Base-by-base conservation (phyloP, 257 asterid species). In the Nemophila menziesii region DNA sequence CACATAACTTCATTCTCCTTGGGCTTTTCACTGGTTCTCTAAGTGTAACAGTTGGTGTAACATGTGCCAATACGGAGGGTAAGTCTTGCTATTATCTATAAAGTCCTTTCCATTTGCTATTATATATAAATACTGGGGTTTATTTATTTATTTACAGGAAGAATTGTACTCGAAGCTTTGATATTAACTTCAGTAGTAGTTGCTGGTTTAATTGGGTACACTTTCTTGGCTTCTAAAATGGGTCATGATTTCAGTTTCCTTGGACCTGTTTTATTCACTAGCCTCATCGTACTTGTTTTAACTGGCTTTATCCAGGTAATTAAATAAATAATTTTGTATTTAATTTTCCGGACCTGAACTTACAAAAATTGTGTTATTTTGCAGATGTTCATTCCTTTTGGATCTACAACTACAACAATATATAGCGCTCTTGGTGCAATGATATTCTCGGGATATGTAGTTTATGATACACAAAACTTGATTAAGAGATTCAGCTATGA, bases 151-250 rank as follows among this genome's bases (percentile, higher is more conserved):
- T 37, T 54, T 52, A 20, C 89, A 90, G 99, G 96, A 56, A 65
- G 64, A 63, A 71, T 85, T 45, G 94, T 85, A 71, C 96, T 90
- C 15, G 89, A 90, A 62, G 99, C 99, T 50, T 67, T 90, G 44
- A 59, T 90, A 70, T 54, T 90, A 86, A 90, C 99, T 36, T 79
- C 93, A 16, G 96, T 94, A 14, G 99, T 90, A 22, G 96, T 90
- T 56, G 48, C 67, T 41, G 94, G 79, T 47, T 70, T 90, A 55
- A 90, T 92, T 29, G 93, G 86, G 4, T 90, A 90, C 53, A 90
- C 99, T 34, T 90, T 90, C 89, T 90, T 96, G 98, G 99, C 99
- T 68, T 55, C 96, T 27, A 90, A 65, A 81, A 85, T 63, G 80
- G 99, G 99, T 61, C 82, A 85, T 55, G 99, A 90, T 73, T 90